A percentile compares a stretch with the other conserved stretches of the same genome.
These are phyloP conservation scores for Chaetothyriales sp. DNA, from an alignment of 2,329 filamentous ascomycete genomes.

Conservation along the genomic window DNA sequence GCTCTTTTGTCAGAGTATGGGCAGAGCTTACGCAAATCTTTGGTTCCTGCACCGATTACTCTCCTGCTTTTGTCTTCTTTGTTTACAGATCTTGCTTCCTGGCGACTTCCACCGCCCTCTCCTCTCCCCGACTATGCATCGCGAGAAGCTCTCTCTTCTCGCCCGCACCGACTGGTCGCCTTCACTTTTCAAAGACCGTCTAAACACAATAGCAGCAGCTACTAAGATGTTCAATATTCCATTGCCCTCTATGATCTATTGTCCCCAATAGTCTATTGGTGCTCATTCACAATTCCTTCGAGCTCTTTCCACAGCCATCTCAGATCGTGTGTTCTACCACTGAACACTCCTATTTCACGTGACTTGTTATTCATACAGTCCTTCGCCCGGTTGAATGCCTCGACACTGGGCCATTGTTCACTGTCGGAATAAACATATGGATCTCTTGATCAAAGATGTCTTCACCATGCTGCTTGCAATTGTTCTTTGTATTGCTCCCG, in stretches of 20 bases:
- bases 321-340: not conserved
- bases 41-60: not conserved
- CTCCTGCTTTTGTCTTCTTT: not conserved
- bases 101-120: no score
- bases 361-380: not conserved
- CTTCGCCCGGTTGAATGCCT: not conserved
- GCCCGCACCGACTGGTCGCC: no score
- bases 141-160: not conserved
- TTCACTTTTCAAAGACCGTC: not conserved
- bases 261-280: not conserved
- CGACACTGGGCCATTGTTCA: not conserved
- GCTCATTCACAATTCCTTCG: not conserved
- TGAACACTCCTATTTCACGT: not conserved
- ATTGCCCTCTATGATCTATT: not conserved
- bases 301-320: not conserved
- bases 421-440: not conserved
- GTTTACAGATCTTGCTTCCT: not conserved
- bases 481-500: not conserved
- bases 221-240: not conserved
- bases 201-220: not conserved
- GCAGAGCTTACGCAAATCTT: not conserved
- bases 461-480: not conserved
- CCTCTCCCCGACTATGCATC: not conserved
- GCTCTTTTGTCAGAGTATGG: not conserved
- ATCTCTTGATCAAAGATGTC: not conserved